These are phyloP conservation scores for Sclerotinia trifoliorum DNA, from an alignment of 2,329 filamentous ascomycete species.

Conservation along the genomic window DNA sequence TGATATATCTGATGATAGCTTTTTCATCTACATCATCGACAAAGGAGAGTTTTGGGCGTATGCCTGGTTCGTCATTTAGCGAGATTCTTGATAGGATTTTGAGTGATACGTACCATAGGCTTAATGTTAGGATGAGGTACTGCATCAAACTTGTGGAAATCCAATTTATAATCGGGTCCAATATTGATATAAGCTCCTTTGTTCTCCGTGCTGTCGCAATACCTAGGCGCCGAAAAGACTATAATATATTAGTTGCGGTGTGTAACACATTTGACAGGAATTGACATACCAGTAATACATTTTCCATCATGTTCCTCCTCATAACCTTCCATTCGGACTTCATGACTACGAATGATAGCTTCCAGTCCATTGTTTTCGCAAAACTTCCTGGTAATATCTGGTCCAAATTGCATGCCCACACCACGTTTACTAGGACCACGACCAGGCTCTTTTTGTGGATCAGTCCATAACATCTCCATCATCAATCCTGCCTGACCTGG, in stretches of 20 bases:
- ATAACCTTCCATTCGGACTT: constrained; percentile 99
- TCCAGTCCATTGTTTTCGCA: constrained; percentile 94
- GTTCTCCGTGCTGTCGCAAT: constrained; percentile 97
- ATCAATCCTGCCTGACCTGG: constrained; percentile 92
- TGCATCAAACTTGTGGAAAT: constrained; percentile 91
- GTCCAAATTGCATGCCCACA: constrained; percentile 94
- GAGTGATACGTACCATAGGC: constrained; percentile 66
- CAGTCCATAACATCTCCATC: constrained; percentile 99
- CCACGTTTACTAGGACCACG: constrained; percentile 94
- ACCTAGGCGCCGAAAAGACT: constrained; percentile 97
- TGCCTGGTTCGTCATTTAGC: constrained; percentile 51
- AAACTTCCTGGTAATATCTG: constrained; percentile 93
- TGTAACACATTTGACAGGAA: neutral
- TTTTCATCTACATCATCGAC: constrained; percentile 45
- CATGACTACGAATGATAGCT: constrained; percentile 94
- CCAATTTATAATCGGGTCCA: constrained; percentile 83
- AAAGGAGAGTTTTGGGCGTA: constrained; percentile 83
- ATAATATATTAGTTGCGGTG: neutral
- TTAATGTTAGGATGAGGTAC: constrained; percentile 94
- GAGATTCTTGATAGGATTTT: neutral
- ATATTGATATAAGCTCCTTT: constrained; percentile 99
- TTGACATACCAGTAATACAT: constrained; percentile 78
- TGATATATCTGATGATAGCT: neutral
- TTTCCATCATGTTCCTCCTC: constrained; percentile 94
- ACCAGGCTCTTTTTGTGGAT: constrained; percentile 82